Base-by-base conservation (phyloP, 345 rosid species). In the Turritis glabra region DNA sequence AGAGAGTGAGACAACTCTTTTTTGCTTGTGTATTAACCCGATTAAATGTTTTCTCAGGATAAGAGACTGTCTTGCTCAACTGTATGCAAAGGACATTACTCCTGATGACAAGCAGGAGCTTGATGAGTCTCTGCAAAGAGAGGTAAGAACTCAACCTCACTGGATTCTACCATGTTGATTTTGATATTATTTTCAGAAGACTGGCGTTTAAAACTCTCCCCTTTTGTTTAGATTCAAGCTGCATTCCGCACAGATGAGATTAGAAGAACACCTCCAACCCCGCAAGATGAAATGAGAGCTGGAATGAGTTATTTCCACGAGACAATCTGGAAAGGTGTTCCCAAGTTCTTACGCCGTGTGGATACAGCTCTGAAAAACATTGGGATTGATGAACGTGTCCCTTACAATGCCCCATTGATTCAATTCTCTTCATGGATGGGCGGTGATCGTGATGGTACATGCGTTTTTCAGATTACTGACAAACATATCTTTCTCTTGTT, bases 341-440 rank as follows among this genome's bases (percentile, higher is more conserved):
- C 99, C 2, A 92, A 89, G 79, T 96, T 96, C 84, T 86, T 96
- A 80, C 98, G 99, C 5, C 96, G 99, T 32, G 86, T 96, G 73
- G 99, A 96, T 83, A 96, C 99, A 5, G 98, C 97, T 76, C 84
- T 96, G 83, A 92, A 92, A 80, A 96, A 90, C 77, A 88, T 96
- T 17, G 99, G 99, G 68, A 90, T 96, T 60, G 78, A 86, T 66
- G 98, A 96, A 57, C 90, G 98, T 15, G 85, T 96, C 61, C 99
- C 99, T 55, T 96, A 96, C 77, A 96, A 96, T 80, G 99, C 98
- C 5, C 99, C 99, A 21, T 85, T 96, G 25, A 96, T 96, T 72
- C 99, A 96, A 57, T 96, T 96, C 82, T 92, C 99, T 62, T 96
- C 99, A 17, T 96, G 98, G 99, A 95, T 96, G 99, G 99, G 99